These are phyloP conservation scores for Vigna angularis DNA, from an alignment of 306 rosid species.

Conservation along the genomic window DNA sequence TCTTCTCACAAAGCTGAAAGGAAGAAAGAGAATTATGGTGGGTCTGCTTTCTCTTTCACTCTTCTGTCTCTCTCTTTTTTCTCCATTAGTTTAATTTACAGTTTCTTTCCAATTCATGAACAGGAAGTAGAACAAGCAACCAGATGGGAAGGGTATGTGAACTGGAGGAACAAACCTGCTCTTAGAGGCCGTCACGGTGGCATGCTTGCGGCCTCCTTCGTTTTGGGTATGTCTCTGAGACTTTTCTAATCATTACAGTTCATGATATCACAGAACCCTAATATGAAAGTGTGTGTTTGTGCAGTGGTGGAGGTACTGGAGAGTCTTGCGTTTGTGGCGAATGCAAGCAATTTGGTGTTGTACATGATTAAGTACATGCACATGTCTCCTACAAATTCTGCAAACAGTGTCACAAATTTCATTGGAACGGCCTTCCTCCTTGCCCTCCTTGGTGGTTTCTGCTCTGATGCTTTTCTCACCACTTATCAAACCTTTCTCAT, in stretches of 20 bases:
- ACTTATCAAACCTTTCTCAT: conserved; percentile 79
- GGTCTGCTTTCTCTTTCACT: not conserved
- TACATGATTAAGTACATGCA: conserved; percentile 74
- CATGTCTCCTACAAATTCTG: conserved; percentile 80
- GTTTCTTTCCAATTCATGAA: not conserved
- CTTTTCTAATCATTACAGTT: too few species aligned
- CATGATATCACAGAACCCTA: not conserved
- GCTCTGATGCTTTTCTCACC: conserved; percentile 84
- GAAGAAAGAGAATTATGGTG: conserved; percentile 41
- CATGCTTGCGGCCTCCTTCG: conserved; percentile 85
- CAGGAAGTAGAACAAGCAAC: conserved; percentile 55
- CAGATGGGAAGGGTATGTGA: conserved; percentile 85
- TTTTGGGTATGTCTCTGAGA: conserved; percentile 61
- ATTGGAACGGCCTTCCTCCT: conserved; percentile 98
- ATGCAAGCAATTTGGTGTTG: conserved; percentile 92
- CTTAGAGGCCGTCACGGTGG: conserved; percentile 83
- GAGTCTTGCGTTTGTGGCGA: conserved; percentile 86
- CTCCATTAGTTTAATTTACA: not conserved
- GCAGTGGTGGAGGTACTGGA: conserved; percentile 91
- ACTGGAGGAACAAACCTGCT: conserved; percentile 85
- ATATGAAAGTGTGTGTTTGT: too few species aligned
- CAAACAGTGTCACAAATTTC: conserved; percentile 92
- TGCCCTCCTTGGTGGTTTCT: conserved; percentile 93
- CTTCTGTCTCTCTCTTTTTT: not conserved
- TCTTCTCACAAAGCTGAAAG: conserved; percentile 46